Conservation (phyloP, 2,329 filamentous ascomycete genomes). For the Colletotrichum gloeosporioides region DNA sequence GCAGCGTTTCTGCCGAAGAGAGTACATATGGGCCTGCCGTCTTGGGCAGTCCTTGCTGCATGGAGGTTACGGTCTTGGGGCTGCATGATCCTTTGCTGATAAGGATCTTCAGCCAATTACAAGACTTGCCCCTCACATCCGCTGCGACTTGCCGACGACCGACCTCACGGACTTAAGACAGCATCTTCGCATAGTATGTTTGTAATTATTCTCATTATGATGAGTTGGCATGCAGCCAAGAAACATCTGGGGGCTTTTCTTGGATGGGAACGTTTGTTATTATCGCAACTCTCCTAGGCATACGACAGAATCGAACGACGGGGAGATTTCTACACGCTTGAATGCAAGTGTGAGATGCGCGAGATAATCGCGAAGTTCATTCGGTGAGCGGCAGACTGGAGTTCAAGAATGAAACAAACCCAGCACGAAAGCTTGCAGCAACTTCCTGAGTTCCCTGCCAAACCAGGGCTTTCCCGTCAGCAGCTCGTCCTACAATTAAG, state of each 20-base stretch:
- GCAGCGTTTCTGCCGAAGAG: not conserved
- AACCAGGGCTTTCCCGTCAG: too few species aligned
- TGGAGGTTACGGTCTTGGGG: not conserved
- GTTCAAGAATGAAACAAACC: not conserved
- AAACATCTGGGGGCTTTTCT: not conserved
- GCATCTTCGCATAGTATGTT: rapidly evolving
- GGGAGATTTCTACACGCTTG: not conserved
- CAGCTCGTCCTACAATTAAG: not conserved
- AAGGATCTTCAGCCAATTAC: not conserved
- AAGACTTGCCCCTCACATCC: not conserved
- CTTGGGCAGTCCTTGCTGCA: not conserved
- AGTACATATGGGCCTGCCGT: not conserved
- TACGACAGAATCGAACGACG: not conserved
- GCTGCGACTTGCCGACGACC: not conserved
- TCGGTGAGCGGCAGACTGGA: not conserved
- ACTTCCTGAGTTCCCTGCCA: too few species aligned
- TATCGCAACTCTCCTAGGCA: not conserved
- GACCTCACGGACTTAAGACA: not conserved
- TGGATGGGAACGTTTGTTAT: not conserved
- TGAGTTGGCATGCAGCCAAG: not conserved
- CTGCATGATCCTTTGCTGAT: not conserved
- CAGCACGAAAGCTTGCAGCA: too few species aligned
- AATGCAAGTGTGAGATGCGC: not conserved
- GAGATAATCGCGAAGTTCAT: not conserved
- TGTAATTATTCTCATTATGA: not conserved